Evolutionary conservation across 2,329 filamentous ascomycete species (phyloP), one percentile per base, ranked within the genome.

Genomic region (Cytospora leucostoma): DNA sequence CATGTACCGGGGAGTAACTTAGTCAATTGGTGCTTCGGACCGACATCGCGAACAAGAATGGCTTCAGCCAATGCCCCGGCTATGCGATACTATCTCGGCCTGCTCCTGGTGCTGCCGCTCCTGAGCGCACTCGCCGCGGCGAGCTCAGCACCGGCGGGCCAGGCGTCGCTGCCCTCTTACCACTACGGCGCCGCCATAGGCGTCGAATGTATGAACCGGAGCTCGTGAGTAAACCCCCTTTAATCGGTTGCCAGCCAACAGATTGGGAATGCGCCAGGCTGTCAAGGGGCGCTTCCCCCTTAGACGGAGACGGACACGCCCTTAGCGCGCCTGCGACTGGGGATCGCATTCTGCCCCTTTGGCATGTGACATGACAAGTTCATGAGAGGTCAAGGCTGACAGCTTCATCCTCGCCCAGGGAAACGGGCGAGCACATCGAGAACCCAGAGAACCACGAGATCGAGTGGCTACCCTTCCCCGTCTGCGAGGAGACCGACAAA

Each of bases 391-490:
- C 4, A 19, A 47, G 21, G 40, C 64, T 65, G 57, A 64, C 50
- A 50, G 19, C 19, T 13, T 37, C 38, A 19, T 21, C 10, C 11
- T 21, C 27, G n/a, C n/a, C 33, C 73, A 95, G 91, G 71, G 91
- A 96, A 71, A 95, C 91, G 10, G 92, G 92, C 74, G 92, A 96
- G 76, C 92, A 96, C 80, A 88, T 97, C 72, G 89, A 92, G 72
- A 88, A 96, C 74, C 64, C 64, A 13, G 82, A 84, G 40, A 82
- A 88, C 67, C 89, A 95, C 72, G 89, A 96, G 75, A 86, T 97
- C 62, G 85, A 96, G 83, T 98, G 95, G 83, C 88, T 95, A 52
- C 92, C 94, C 47, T 98, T 98, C 76, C 91, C 91, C 32, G 82
- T 84, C 38, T 98, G 95, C 84, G 91, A 93, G 77, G 95, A 98